Conservation (phyloP, 2,329 filamentous ascomycete species). For the Clonostachys rosea region DNA sequence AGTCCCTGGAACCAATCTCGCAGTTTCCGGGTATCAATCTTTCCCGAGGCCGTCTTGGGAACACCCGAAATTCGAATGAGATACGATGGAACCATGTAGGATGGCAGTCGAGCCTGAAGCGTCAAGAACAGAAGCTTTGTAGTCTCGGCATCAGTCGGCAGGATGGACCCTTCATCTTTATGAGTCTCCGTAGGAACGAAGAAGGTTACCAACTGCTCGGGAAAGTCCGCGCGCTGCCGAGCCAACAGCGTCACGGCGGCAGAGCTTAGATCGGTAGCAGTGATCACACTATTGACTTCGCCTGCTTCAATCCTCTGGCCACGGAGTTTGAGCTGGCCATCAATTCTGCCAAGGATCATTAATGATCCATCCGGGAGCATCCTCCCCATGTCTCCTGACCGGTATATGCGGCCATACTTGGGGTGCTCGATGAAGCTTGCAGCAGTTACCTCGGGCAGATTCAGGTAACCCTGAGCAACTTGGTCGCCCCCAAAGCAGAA, state of each 20-base stretch:
- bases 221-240: conserved; percentile 23
- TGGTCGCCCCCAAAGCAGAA: conserved; percentile 85
- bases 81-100: conserved; percentile 76
- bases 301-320: conserved; percentile 76
- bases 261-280: conserved; percentile 43
- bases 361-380: conserved; percentile 75
- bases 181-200: conserved; percentile 44
- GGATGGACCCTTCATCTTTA: too few species aligned
- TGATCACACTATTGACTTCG: conserved; percentile 65
- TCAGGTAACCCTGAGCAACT: conserved; percentile 71
- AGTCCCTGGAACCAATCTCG: conserved; percentile 40
- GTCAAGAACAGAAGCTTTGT: conserved; percentile 45
- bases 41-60: conserved; percentile 71
- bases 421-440: conserved; percentile 68
- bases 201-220: conserved; percentile 62
- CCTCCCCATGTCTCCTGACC: conserved; percentile 77
- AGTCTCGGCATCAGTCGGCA: conserved; percentile 2
- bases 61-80: conserved; percentile 66
- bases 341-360: conserved; percentile 66
- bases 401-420: conserved; percentile 68
- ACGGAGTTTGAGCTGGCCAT: conserved; percentile 78
- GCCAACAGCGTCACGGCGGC: conserved; percentile 63
- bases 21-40: conserved; percentile 61
- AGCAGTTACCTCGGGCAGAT: conserved; percentile 55
- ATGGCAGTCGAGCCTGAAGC: conserved; percentile 54